Conservation (phyloP, 495 filamentous ascomycete species). For the Viridothelium virens region DNA sequence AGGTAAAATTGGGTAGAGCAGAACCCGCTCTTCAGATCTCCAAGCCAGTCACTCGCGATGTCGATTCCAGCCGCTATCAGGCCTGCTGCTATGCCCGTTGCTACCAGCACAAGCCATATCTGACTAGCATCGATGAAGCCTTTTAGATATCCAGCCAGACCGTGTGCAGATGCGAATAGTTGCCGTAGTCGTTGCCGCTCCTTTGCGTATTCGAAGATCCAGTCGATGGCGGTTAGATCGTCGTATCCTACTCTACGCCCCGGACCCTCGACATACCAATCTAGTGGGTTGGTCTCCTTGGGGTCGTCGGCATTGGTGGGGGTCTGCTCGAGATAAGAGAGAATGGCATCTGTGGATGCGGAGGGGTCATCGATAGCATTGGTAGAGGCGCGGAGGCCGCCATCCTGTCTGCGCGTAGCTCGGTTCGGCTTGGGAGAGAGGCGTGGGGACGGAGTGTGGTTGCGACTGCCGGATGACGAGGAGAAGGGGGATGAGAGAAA, state of each 20-base stretch:
- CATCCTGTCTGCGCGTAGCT: constrained; percentile 10
- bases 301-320: constrained; percentile 34
- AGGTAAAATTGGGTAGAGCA: constrained; percentile 80
- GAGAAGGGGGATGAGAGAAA: constrained; percentile 44
- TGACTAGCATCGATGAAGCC: constrained; percentile 76
- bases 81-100: constrained; percentile 71
- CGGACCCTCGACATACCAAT: constrained; percentile 89
- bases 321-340: constrained; percentile 30
- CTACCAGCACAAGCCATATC: constrained; percentile 81
- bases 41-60: constrained; percentile 88
- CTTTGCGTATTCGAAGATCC: constrained; percentile 99
- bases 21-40: constrained; percentile 86
- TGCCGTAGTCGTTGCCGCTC: constrained; percentile 79
- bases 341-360: constrained; percentile 35
- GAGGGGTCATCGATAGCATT: constrained; percentile 15
- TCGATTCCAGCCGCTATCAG: constrained; percentile 82
- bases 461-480: constrained; percentile 21
- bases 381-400: constrained; percentile 6
- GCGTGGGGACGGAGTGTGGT: constrained; percentile 24
- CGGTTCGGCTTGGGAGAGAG: constrained; percentile 14
- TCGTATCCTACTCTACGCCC: constrained; percentile 91
- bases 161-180: constrained; percentile 60
- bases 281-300: constrained; percentile 61
- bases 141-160: constrained; percentile 62
- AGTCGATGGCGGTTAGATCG: constrained; percentile 95